Evolutionary conservation across 768 basidiomycete species (phyloP).

Genomic region (Lactarius indigo): DNA sequence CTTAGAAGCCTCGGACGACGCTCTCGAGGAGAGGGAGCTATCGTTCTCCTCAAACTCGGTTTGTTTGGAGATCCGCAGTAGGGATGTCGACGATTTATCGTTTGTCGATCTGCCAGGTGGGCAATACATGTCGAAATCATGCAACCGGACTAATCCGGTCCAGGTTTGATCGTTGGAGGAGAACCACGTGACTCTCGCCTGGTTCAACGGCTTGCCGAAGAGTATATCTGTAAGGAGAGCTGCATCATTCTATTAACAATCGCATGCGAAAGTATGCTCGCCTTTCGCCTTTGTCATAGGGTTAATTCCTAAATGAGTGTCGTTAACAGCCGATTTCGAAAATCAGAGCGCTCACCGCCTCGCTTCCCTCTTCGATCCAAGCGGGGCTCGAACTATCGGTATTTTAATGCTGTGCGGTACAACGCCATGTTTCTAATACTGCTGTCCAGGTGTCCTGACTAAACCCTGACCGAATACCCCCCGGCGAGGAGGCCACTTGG

Average conservation of each 20-base stretch:
- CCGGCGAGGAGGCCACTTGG: constrained; percentile 7
- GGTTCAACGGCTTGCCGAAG: constrained; percentile 51
- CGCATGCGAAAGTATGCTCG: constrained; percentile 59
- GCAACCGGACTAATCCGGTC: too few relatives aligned
- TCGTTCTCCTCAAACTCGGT: constrained; percentile 39
- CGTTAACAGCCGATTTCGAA: constrained; percentile 63
- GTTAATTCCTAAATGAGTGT: neutral
- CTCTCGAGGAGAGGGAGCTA: constrained; percentile 25
- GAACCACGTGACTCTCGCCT: constrained; percentile 50
- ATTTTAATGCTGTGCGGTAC: constrained; percentile 19
- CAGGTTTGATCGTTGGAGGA: constrained; percentile 56
- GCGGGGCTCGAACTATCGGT: constrained; percentile 70
- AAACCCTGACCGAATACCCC: constrained; percentile 23
- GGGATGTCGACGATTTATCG: constrained; percentile 39
- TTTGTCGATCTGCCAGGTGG: constrained; percentile 42
- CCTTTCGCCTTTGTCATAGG: neutral
- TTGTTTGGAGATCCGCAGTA: constrained; percentile 36
- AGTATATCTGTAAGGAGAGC: constrained; percentile 59
- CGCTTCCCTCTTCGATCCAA: constrained; percentile 54
- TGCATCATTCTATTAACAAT: constrained; percentile 60
- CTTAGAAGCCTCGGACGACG: constrained; percentile 37
- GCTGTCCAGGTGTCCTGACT: constrained; percentile 18
- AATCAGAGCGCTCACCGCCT: constrained; percentile 72
- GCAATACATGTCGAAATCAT: neutral
- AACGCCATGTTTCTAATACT: neutral